Evolutionary conservation across 805 yeast genomes (phyloP).

Genomic region (Barnettozyma vustinii): DNA sequence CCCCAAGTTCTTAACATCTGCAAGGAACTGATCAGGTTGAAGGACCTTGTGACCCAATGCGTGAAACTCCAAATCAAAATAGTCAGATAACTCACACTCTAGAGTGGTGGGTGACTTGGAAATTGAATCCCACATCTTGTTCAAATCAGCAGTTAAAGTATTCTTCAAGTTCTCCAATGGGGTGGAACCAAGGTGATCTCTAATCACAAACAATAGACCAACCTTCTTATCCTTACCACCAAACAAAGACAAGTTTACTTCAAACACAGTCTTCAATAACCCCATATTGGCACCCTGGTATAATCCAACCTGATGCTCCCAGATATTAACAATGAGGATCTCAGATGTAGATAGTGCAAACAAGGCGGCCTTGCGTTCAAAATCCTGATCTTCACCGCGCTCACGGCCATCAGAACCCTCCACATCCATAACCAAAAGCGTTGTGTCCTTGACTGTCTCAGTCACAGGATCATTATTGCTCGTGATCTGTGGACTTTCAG

Average conservation of each 20-base stretch:
- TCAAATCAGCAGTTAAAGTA: slow-evolving; percentile 67
- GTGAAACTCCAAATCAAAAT: slow-evolving; percentile 78
- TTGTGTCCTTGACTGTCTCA: slow-evolving; percentile 19
- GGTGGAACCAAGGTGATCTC: slow-evolving; percentile 88
- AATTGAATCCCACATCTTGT: slow-evolving; percentile 71
- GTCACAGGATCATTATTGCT: slow-evolving; percentile 12
- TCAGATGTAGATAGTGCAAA: slow-evolving; percentile 93
- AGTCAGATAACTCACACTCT: slow-evolving; percentile 57
- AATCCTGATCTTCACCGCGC: slow-evolving; percentile 97
- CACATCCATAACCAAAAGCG: slow-evolving; percentile 86
- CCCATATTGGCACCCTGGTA: slow-evolving; percentile 99
- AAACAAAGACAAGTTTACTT: slow-evolving; percentile 84
- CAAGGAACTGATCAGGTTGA: slow-evolving; percentile 63
- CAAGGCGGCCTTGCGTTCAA: slow-evolving; percentile 92
- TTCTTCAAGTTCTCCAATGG: slow-evolving; percentile 66
- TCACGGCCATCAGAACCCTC: slow-evolving; percentile 99
- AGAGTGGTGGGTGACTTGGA: slow-evolving; percentile 65
- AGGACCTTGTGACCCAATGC: slow-evolving; percentile 82
- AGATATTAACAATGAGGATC: slow-evolving; percentile 82
- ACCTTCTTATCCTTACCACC: slow-evolving; percentile 60
- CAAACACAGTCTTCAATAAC: slow-evolving; percentile 88
- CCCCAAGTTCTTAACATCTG: slow-evolving; percentile 59
- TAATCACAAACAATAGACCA: slow-evolving; percentile 75
- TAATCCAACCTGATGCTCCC: slow-evolving; percentile 96
- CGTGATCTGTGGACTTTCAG: slow-evolving; percentile 43